Evolutionary conservation across 2,329 filamentous ascomycete genomes (phyloP), one percentile per base, ranked within the genome.

Genomic region (Trichophyton mentagrophytes): DNA sequence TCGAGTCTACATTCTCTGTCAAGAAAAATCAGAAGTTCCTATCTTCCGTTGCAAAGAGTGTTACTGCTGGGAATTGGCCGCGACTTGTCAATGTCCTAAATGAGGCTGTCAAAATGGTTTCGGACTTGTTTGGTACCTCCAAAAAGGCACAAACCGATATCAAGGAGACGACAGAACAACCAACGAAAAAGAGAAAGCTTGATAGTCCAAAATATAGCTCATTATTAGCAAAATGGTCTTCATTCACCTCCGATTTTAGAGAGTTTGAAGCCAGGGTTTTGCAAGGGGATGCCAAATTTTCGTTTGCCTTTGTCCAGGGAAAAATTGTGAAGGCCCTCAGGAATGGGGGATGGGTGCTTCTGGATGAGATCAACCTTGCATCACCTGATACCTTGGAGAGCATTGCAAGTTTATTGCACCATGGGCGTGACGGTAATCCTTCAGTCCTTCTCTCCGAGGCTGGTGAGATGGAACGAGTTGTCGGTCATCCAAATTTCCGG

Each of bases 361-460:
- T 97, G 27, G 93, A 99, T 70, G 93, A 99, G 73, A 95, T 99
- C 69, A 99, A 99, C 70, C 77, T 99, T 64, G 93, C 93, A 4
- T 92, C 92, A 0, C 86, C 93, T 0, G 95, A 99, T 70, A 97
- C 93, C 0, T 77, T 99, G 3, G 93, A 99, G 73, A 91, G 90
- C 64, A 88, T 99, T 62, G 88, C 90, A 3, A 92, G 96, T 73
- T 80, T 99, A 7, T 79, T 99, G 59, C 81, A 85, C 61, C 85
- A 87, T 59, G 88, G 88, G 6, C 80, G 83, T 8, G 83, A 84
- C 63, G 84, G 85, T 38, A 79, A 79, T 0, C 92, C 92, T 1
- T 96, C 89, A 0, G 85, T 99, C 53, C 77, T 99, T 3, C 80
- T 99, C 6, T 91, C 91, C 0, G 93, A 99, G 75, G 93, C 90